A percentile compares a stretch with the other conserved stretches of the same genome.
Conservation (phyloP, 1,284 basidiomycete species). For the Thelephora terrestris region DNA sequence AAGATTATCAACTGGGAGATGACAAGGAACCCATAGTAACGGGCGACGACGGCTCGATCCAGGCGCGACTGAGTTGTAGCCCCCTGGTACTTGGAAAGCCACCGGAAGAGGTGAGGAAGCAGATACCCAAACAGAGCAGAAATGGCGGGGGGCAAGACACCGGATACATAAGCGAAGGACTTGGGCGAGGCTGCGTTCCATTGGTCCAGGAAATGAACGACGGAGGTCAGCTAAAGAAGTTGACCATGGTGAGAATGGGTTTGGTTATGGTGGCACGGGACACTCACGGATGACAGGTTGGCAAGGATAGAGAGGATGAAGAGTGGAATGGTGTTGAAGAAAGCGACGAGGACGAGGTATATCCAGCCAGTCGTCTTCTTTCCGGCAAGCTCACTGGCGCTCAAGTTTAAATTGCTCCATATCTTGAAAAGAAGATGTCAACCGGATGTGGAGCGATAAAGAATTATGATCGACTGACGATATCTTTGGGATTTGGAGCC, state of each 20-base stretch:
- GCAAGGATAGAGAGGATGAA: conserved; percentile 74
- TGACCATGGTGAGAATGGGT: background rate
- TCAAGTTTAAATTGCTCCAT: conserved; percentile 81
- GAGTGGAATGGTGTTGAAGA: conserved; percentile 87
- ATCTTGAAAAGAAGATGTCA: conserved; percentile 35
- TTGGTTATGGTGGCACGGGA: conserved; percentile 2
- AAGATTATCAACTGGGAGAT: conserved; percentile 88
- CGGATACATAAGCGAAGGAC: conserved; percentile 71
- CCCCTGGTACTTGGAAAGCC: conserved; percentile 76
- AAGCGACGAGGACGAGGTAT: conserved; percentile 68
- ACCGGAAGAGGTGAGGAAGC: conserved; percentile 81
- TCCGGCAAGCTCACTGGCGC: conserved; percentile 52
- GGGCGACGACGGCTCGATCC: conserved; percentile 81
- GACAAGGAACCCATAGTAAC: conserved; percentile 88
- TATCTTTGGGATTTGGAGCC: conserved; percentile 81
- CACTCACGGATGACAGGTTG: conserved; percentile 62
- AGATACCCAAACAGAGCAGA: conserved; percentile 86
- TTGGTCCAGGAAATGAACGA: conserved; percentile 57
- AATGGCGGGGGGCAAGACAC: conserved; percentile 81
- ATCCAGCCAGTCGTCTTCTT: conserved; percentile 69
- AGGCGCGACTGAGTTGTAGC: conserved; percentile 69
- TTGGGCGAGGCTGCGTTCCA: conserved; percentile 56
- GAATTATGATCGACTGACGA: conserved; percentile 39
- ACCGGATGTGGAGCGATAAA: conserved; percentile 10
- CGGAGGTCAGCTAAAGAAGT: conserved; percentile 41